Evolutionary conservation across 1,139 yeast genomes (phyloP), one percentile per base, ranked within the genome.

Genomic region (Yamadazyma sp.): DNA sequence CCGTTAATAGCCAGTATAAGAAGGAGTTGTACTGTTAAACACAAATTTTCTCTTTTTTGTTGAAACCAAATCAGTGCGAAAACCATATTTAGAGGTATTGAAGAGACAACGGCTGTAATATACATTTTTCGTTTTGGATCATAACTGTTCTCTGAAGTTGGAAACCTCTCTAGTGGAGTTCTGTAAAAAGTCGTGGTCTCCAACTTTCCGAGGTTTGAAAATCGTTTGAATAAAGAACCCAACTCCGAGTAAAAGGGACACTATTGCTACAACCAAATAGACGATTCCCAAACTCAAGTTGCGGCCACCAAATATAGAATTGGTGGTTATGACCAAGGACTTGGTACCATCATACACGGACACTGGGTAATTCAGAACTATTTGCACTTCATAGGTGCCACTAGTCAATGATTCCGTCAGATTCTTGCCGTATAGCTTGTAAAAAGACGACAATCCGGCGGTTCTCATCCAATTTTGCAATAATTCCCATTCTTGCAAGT

Each of bases 401-500:
- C 78, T 70, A 1, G 60, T 46, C 41, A 85, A 57, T 1, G 75
- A 55, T 7, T 63, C 70, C 3, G 76, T 64, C 12, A 68, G 69
- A 54, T 81, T 82, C 44, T 74, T 70, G 15, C 83, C 77, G 42
- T 84, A 82, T 23, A 84, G 59, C 53, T 84, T 85, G 64, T 80
- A 76, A 54, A 82, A 82, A 9, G 76, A 68, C 18, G 90, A 84
- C 43, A 85, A 67, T 0, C 88, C 90, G 0, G 92, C 88, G 1
- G 92, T 84, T 50, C 89, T 72, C 94, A 85, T 85, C 94, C 94
- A 85, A 53, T 84, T 85, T 59, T 83, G 88, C 26, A 69, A 52
- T 35, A 59, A 65, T 44, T 68, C 70, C 73, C 69, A 61, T 24
- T 50, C 41, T 18, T 52, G 48, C 21, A 61, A 31, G 57, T 92